These are phyloP conservation scores for Candida sphagnicola DNA, from an alignment of 805 yeast genomes.

Conservation along the genomic window DNA sequence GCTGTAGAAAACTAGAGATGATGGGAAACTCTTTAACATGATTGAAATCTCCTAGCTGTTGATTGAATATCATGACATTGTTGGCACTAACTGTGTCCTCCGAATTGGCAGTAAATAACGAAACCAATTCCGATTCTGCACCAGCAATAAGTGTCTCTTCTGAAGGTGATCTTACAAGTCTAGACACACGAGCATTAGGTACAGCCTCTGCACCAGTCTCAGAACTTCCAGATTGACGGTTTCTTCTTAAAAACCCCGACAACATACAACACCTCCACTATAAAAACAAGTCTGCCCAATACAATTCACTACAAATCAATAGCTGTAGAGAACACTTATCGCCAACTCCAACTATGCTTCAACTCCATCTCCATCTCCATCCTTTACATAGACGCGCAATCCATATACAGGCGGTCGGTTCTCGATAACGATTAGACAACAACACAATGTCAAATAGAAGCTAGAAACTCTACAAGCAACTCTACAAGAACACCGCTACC, in stretches of 20 bases:
- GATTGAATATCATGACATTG: constrained; percentile 11
- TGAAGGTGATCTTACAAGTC: not conserved
- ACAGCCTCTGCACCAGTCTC: not conserved
- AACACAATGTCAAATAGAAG: too few relatives aligned
- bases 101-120: constrained; percentile 10
- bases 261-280: not conserved
- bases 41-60: constrained; percentile 8
- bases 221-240: not conserved
- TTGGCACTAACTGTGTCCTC: constrained; percentile 14
- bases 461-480: too few relatives aligned
- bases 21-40: constrained; percentile 13
- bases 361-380: not conserved
- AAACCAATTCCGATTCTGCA: constrained; percentile 8
- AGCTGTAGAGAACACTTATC: too few relatives aligned
- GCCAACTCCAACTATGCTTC: not conserved
- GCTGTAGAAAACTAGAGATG: constrained; percentile 16
- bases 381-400: not conserved
- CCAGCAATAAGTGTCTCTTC: constrained; percentile 2
- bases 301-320: too few relatives aligned
- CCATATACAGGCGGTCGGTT: too few relatives aligned
- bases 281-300: too few relatives aligned
- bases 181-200: not conserved
- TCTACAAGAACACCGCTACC: too few relatives aligned
- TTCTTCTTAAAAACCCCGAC: not conserved
- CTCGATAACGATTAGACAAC: too few relatives aligned